Evolutionary conservation across 768 basidiomycete genomes (phyloP).

Genomic region (Amanita pallidorosea): DNA sequence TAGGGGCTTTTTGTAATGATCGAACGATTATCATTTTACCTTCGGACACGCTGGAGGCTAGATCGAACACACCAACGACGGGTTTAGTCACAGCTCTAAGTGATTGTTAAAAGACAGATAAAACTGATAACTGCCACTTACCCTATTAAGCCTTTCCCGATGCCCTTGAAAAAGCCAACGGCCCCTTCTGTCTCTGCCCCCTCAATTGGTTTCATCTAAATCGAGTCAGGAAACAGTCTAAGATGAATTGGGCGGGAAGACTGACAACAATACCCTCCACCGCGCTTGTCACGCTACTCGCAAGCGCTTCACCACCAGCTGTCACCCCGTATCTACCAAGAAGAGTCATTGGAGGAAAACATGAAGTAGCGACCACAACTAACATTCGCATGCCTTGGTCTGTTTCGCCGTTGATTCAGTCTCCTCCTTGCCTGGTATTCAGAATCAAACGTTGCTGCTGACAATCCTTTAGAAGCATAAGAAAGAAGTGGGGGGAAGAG

Average conservation of each 20-base stretch:
- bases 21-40: slow-evolving; percentile 30
- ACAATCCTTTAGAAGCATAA: slow-evolving; percentile 49
- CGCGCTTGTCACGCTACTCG: slow-evolving; percentile 89
- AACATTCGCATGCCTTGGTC: slow-evolving; percentile 93
- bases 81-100: slow-evolving; percentile 88
- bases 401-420: slow-evolving; percentile 85
- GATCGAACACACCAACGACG: slow-evolving; percentile 91
- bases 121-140: slow-evolving; percentile 20
- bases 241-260: background rate
- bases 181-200: slow-evolving; percentile 94
- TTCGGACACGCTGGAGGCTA: slow-evolving; percentile 91
- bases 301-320: slow-evolving; percentile 89
- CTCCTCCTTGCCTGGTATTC: slow-evolving; percentile 89
- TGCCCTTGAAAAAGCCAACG: slow-evolving; percentile 93
- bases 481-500: background rate
- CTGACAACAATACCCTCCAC: slow-evolving; percentile 87
- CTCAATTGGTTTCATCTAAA: slow-evolving; percentile 90
- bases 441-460: slow-evolving; percentile 92
- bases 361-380: slow-evolving; percentile 14
- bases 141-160: slow-evolving; percentile 96
- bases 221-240: background rate
- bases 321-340: slow-evolving; percentile 79
- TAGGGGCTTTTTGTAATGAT: background rate
- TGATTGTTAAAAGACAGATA: background rate
- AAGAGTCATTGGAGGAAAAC: background rate